phyloP scores from a whole-genome alignment of 2,329 filamentous ascomycete species.

The Monilinia laxa region DNA sequence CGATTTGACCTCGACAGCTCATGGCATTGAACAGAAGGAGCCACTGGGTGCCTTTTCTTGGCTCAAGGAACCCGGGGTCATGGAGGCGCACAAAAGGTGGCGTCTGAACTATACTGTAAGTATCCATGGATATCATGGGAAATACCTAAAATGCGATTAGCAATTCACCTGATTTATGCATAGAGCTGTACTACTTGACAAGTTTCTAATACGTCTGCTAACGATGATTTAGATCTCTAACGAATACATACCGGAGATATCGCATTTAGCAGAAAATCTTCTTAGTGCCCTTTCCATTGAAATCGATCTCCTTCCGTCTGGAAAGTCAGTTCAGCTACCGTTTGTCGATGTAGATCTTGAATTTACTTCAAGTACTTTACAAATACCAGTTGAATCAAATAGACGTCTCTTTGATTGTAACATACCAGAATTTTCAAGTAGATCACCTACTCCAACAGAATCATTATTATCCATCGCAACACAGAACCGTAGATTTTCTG shows the following conservation, averaged over 20 bases:
- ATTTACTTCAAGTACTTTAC: background rate
- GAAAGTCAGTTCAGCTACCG: background rate
- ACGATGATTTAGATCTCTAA: slow-evolving; percentile 14
- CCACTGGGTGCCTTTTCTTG: slow-evolving; percentile 37
- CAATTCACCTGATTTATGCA: background rate
- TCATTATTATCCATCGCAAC: slow-evolving; percentile 3
- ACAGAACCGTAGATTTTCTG: slow-evolving; percentile 9
- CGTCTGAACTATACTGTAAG: slow-evolving; percentile 30
- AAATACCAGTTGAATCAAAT: background rate
- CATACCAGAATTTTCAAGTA: slow-evolving; percentile 10
- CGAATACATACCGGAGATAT: slow-evolving; percentile 8
- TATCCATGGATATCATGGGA: background rate
- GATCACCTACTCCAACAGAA: slow-evolving; percentile 16
- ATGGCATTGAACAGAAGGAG: slow-evolving; percentile 20
- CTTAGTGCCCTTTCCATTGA: slow-evolving; percentile 20
- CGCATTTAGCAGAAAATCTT: background rate
- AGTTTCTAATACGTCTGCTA: background rate
- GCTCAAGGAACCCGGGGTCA: slow-evolving; percentile 37
- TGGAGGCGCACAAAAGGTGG: slow-evolving; percentile 36
- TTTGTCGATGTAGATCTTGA: slow-evolving; percentile 3
- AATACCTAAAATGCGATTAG: background rate
- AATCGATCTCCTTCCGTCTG: slow-evolving; percentile 12
- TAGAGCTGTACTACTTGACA: background rate
- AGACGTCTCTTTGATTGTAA: background rate
- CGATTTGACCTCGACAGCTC: slow-evolving; percentile 14